Evolutionary conservation across 305 asterid species (phyloP).

Genomic region (Striga hermonthica): DNA sequence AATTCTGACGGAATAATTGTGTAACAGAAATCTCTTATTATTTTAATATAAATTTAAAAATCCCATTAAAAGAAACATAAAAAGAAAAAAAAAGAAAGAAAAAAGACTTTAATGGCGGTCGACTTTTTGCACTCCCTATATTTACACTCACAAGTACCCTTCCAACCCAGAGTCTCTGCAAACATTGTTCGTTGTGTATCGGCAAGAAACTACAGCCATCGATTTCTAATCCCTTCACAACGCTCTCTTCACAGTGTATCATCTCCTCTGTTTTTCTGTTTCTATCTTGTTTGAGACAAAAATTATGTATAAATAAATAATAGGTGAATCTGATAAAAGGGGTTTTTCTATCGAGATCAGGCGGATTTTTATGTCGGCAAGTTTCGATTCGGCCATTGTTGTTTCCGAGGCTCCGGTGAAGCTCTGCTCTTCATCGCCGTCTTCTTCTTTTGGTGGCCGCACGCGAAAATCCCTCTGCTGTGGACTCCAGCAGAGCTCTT

Average conservation of each 20-base stretch:
- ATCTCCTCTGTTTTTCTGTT: no score
- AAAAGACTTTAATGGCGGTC: slow-evolving; percentile 5
- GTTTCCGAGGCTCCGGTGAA: slow-evolving; percentile 50
- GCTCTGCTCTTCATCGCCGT: slow-evolving; percentile 37
- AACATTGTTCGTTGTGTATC: slow-evolving; percentile 31
- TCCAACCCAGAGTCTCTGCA: slow-evolving; percentile 18
- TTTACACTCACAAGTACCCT: slow-evolving; percentile 20
- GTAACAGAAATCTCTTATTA: no score
- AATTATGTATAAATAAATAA: no score
- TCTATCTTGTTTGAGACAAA: no score
- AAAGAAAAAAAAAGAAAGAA: not conserved
- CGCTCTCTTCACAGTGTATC: slow-evolving; percentile 18
- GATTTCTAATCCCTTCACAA: slow-evolving; percentile 46
- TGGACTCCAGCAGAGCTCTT: slow-evolving; percentile 49
- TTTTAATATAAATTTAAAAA: no score
- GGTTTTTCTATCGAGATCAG: slow-evolving; percentile 13
- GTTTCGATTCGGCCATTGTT: slow-evolving; percentile 51
- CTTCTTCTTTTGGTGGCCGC: slow-evolving; percentile 38
- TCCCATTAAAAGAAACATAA: not conserved
- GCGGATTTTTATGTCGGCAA: slow-evolving; percentile 74
- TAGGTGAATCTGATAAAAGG: slow-evolving; percentile 36
- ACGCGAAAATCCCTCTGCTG: slow-evolving; percentile 66
- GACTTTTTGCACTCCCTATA: slow-evolving; percentile 31
- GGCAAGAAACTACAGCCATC: slow-evolving; percentile 44
- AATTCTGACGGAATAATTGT: no score